Evolutionary conservation across 2,329 filamentous ascomycete species (phyloP).

Genomic region (Sarocladium brachiariae): DNA sequence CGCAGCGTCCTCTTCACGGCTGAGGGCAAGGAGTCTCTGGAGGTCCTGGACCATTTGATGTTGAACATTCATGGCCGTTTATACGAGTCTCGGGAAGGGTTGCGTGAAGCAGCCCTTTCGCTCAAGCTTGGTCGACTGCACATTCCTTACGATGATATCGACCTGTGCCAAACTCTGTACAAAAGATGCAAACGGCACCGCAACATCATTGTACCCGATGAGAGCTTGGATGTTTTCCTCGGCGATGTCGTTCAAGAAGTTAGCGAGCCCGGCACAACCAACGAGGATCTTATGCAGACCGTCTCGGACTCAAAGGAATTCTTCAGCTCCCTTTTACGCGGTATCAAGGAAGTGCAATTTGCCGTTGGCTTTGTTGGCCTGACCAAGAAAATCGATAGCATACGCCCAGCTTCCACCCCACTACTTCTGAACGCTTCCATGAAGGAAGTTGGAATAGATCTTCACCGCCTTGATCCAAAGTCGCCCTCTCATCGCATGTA

Average conservation of each 20-base stretch:
- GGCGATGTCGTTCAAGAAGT: constrained; percentile 69
- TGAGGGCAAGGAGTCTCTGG: constrained; percentile 75
- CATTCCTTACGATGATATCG: constrained; percentile 82
- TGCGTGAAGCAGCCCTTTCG: constrained; percentile 83
- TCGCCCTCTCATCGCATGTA: constrained; percentile 98
- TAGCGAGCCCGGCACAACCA: constrained; percentile 57
- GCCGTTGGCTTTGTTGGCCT: constrained; percentile 86
- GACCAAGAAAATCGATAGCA: constrained; percentile 67
- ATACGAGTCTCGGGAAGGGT: constrained; percentile 75
- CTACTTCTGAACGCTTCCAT: constrained; percentile 82
- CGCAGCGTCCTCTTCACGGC: constrained; percentile 85
- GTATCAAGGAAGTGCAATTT: constrained; percentile 94
- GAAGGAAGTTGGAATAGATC: constrained; percentile 91
- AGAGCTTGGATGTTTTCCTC: constrained; percentile 57
- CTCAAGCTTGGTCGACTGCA: constrained; percentile 88
- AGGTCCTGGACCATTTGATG: constrained; percentile 80
- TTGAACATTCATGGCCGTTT: constrained; percentile 89
- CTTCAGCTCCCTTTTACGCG: constrained; percentile 78
- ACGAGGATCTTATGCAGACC: constrained; percentile 67
- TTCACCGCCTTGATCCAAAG: constrained; percentile 84
- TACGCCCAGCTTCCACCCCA: constrained; percentile 60
- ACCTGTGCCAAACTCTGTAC: constrained; percentile 52
- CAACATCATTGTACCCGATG: constrained; percentile 27
- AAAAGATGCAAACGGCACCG: constrained; percentile 31
- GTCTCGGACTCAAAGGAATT: constrained; percentile 93